Evolutionary conservation across 208 protist genomes (phyloP).

Genomic region (Porcisia hertigi): DNA sequence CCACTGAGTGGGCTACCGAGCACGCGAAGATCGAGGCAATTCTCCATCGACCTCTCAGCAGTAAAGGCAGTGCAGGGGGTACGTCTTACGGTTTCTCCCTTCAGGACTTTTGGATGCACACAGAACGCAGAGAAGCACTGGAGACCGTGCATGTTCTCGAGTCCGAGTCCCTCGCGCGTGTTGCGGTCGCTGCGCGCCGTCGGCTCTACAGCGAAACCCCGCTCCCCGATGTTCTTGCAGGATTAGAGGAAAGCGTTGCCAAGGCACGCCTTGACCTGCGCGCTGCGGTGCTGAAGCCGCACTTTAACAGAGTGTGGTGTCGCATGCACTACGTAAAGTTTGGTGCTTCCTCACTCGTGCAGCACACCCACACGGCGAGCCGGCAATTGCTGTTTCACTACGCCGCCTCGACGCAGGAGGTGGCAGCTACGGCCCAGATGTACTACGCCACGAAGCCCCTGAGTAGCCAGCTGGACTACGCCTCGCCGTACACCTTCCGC

Average conservation of each 20-base stretch:
- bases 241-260: conserved; percentile 52
- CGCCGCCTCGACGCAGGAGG: conserved; percentile 58
- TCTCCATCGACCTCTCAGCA: conserved; percentile 34
- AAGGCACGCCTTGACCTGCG: conserved; percentile 61
- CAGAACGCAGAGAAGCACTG: conserved; percentile 70
- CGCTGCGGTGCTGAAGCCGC: conserved; percentile 55
- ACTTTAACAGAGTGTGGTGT: conserved; percentile 73
- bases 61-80: conserved; percentile 12
- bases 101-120: conserved; percentile 79
- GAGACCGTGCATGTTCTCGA: conserved; percentile 79
- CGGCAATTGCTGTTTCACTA: conserved; percentile 81
- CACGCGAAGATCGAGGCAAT: conserved; percentile 51
- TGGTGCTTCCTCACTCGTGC: conserved; percentile 63
- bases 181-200: conserved; percentile 60
- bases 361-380: conserved; percentile 73
- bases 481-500: conserved; percentile 81
- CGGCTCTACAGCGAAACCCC: conserved; percentile 46
- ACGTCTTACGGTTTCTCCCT: conserved; percentile 46
- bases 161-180: conserved; percentile 44
- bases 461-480: conserved; percentile 75
- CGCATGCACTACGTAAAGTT: conserved; percentile 86
- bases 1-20: conserved; percentile 74
- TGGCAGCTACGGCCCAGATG: conserved; percentile 72
- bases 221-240: conserved; percentile 35
- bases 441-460: conserved; percentile 86